Conservation (phyloP, 2,329 filamentous ascomycete genomes). For the Fusarium sp. region DNA sequence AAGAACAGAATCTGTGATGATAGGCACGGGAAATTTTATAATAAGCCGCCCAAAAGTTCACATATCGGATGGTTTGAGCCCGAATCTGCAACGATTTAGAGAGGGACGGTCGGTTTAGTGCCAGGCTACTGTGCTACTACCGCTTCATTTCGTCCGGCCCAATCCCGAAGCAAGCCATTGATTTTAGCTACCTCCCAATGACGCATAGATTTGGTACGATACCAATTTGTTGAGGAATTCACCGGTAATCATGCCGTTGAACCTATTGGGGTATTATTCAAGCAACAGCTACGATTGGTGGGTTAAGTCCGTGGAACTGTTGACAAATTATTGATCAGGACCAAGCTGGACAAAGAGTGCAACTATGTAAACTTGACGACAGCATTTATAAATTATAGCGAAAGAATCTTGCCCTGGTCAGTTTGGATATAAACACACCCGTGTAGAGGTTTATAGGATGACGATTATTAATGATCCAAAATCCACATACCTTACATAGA, state of each 20-base stretch:
- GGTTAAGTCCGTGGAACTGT: not conserved
- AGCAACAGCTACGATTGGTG: constrained; percentile 5
- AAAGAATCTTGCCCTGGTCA: not conserved
- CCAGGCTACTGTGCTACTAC: not conserved
- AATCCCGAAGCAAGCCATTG: not conserved
- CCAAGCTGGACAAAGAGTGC: not conserved
- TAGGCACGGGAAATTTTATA: constrained; percentile 1
- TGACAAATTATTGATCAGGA: not conserved
- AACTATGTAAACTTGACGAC: not conserved
- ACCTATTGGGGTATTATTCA: not conserved
- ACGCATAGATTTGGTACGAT: constrained; percentile 4
- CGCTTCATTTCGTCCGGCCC: constrained; percentile 18
- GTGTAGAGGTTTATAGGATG: not conserved
- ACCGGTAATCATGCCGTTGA: not conserved
- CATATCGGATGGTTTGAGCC: constrained; percentile 9
- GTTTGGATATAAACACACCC: constrained; percentile 11
- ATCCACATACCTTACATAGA: not conserved
- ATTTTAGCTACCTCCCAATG: constrained; percentile 8
- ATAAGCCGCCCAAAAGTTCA: not conserved
- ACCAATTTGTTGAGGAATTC: not conserved
- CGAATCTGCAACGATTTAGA: constrained; percentile 8
- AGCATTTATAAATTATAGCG: constrained; percentile 13
- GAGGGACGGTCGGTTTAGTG: constrained; percentile 7
- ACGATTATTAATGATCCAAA: no score
- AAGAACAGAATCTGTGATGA: not conserved